Percentiles rank a stretch among this genome's conserved stretches.
These are phyloP conservation scores for Colletotrichum spaethianum DNA, from an alignment of 2,329 filamentous ascomycete genomes.

Conservation along the genomic window DNA sequence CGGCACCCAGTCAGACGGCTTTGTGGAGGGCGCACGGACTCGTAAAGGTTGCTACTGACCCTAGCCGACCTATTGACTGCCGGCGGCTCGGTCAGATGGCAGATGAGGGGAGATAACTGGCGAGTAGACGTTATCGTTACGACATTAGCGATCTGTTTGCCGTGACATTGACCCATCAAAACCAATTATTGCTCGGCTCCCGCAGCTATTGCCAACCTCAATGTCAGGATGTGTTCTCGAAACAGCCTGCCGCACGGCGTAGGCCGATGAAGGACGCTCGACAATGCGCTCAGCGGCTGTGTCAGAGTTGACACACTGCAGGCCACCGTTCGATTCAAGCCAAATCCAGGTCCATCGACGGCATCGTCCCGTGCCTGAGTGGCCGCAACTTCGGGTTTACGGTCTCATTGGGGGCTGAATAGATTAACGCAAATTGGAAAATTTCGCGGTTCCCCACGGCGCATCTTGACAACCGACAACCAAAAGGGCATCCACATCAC, in stretches of 20 bases:
- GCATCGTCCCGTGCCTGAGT: slow-evolving; percentile 8
- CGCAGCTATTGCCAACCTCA: neutral
- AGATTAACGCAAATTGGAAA: slow-evolving; percentile 25
- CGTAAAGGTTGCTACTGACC: neutral
- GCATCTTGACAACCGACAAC: neutral
- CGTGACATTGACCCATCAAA: neutral
- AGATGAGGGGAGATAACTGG: neutral
- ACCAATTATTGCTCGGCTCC: neutral
- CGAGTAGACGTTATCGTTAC: neutral
- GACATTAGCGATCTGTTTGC: neutral
- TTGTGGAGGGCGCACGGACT: neutral
- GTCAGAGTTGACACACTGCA: neutral
- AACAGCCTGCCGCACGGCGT: neutral
- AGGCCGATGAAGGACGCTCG: neutral
- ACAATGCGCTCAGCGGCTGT: neutral
- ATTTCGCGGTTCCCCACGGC: slow-evolving; percentile 15
- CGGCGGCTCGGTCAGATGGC: slow-evolving; percentile 17
- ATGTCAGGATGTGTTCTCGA: neutral
- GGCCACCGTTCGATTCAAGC: neutral
- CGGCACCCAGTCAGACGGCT: neutral
- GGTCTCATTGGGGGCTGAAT: neutral
- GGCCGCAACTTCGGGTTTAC: neutral
- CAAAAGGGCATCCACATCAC: neutral
- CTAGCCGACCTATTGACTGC: neutral
- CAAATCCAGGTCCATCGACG: neutral